These are phyloP conservation scores for Mortierella alpina DNA, from an alignment of 192 early-diverging fungal species.

Conservation along the genomic window DNA sequence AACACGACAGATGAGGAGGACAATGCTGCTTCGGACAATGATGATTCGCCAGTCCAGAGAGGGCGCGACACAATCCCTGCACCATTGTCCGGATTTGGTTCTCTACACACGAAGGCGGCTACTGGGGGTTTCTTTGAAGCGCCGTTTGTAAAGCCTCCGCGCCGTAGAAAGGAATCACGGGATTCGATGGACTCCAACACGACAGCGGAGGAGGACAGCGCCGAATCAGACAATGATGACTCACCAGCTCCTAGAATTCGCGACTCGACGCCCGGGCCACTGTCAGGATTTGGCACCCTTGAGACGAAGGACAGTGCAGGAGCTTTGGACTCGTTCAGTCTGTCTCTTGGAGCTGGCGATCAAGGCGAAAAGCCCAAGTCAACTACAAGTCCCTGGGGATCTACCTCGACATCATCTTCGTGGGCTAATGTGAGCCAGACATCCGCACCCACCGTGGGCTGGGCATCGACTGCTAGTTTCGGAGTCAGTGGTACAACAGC, in stretches of 20 bases:
- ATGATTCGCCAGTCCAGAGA: conserved; percentile 3
- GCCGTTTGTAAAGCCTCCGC: conserved; percentile 41
- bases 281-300: background rate
- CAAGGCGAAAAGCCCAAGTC: conserved; percentile 13
- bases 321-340: conserved; percentile 37
- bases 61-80: conserved; percentile 3
- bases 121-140: conserved; percentile 14
- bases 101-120: background rate
- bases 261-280: background rate
- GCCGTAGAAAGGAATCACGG: conserved; percentile 22
- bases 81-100: conserved; percentile 5
- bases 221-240: conserved; percentile 3
- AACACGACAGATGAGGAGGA: conserved; percentile 47
- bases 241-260: conserved; percentile 8
- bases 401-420: conserved; percentile 24
- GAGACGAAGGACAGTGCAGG: conserved; percentile 1
- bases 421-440: conserved; percentile 28
- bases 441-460: conserved; percentile 11
- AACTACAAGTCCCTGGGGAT: conserved; percentile 26
- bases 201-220: conserved; percentile 30
- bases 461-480: background rate
- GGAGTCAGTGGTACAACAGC: conserved; percentile 6
- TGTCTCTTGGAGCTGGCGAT: conserved; percentile 30
- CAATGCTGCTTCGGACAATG: conserved; percentile 7
- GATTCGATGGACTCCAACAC: conserved; percentile 51